Percentiles rank a stretch among this genome's conserved stretches.
These are phyloP conservation scores for Aspergillus cavernicola DNA, from an alignment of 495 filamentous ascomycete genomes.

Conservation along the genomic window DNA sequence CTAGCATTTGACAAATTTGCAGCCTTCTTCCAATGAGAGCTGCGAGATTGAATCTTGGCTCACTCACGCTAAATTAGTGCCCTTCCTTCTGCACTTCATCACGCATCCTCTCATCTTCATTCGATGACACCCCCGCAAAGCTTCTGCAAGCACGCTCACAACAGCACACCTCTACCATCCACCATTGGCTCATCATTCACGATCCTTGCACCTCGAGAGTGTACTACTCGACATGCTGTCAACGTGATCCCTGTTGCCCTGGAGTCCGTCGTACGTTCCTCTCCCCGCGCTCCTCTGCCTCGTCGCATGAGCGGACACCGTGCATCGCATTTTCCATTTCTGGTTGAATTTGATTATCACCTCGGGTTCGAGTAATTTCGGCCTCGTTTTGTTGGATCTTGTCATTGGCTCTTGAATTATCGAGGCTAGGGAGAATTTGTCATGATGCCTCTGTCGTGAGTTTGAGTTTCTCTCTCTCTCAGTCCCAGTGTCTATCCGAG, in stretches of 20 bases:
- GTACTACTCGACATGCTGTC: slow-evolving; percentile 5
- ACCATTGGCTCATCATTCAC: slow-evolving; percentile 4
- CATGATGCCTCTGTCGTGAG: slow-evolving; percentile 1
- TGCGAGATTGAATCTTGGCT: slow-evolving; percentile 24
- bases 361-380: slow-evolving; percentile 1
- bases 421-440: slow-evolving; percentile 7
- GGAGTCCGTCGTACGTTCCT: background rate
- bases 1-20: background rate
- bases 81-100: slow-evolving; percentile 12
- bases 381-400: background rate
- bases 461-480: background rate
- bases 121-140: slow-evolving; percentile 10
- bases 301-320: background rate
- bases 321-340: slow-evolving; percentile 12
- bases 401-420: slow-evolving; percentile 7
- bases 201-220: slow-evolving; percentile 1
- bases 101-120: background rate
- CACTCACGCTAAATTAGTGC: slow-evolving; percentile 17
- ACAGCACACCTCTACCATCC: background rate
- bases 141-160: background rate
- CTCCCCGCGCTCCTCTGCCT: background rate
- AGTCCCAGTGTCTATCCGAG: background rate
- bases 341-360: slow-evolving; percentile 1
- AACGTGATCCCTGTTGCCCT: slow-evolving; percentile 3
- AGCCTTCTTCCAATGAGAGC: background rate